These are phyloP conservation scores for Irpex sp. DNA, from an alignment of 1,284 basidiomycete genomes.

Conservation along the genomic window DNA sequence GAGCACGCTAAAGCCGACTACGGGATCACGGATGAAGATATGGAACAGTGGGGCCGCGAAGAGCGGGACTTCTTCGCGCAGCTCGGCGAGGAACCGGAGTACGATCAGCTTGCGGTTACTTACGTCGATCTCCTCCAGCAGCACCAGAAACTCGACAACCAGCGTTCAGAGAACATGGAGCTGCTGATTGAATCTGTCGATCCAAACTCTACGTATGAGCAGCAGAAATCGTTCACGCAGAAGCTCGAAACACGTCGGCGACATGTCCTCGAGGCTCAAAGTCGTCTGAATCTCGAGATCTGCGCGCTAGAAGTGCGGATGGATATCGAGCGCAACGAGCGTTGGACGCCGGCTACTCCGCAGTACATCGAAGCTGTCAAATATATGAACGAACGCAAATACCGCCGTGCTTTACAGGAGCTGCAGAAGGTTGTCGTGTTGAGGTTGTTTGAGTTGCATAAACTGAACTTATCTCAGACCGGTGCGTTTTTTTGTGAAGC, in stretches of 20 bases:
- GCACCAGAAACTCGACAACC: conserved; percentile 17
- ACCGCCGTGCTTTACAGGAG: conserved; percentile 18
- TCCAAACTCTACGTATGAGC: too few species aligned
- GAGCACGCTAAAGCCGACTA: not conserved
- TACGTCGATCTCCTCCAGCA: conserved; percentile 15
- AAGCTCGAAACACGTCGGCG: too few species aligned
- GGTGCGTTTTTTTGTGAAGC: conserved; percentile 6
- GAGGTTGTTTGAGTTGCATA: conserved; percentile 26
- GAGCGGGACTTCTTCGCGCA: conserved; percentile 5
- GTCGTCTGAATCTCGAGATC: too few species aligned
- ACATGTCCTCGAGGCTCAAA: not conserved
- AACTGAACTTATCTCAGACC: conserved; percentile 19
- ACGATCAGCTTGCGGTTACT: conserved; percentile 1
- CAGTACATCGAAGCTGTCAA: conserved; percentile 13
- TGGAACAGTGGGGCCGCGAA: conserved; percentile 14
- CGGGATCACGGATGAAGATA: conserved; percentile 9
- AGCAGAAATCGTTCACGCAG: too few species aligned
- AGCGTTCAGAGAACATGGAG: too few species aligned
- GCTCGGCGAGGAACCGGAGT: not conserved
- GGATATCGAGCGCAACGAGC: too few species aligned
- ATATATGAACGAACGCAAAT: conserved; percentile 16
- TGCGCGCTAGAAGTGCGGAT: too few species aligned
- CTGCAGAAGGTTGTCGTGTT: conserved; percentile 24
- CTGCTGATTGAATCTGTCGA: too few species aligned
- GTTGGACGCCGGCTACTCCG: conserved; percentile 9